A percentile compares a stretch with the other conserved stretches of the same genome.
Conservation (phyloP, 2,329 filamentous ascomycete species). For the Blumeria graminis region DNA sequence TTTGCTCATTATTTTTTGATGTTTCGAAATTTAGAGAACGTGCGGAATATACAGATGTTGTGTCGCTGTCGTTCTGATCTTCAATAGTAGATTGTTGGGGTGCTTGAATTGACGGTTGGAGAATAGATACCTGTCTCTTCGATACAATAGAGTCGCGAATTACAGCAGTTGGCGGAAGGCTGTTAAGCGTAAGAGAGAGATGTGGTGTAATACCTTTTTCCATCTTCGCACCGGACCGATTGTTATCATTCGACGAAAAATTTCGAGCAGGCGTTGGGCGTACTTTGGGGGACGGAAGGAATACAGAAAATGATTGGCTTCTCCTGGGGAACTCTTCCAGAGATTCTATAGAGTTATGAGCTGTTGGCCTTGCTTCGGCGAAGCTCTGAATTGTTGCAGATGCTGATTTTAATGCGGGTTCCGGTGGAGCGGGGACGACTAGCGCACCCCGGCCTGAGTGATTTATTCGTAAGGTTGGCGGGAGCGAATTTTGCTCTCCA, state of each 20-base stretch:
- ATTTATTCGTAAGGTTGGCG: neutral
- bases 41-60: neutral
- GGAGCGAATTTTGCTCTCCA: neutral
- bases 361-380: neutral
- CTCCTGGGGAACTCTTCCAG: neutral
- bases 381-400: constrained; percentile 4
- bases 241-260: neutral
- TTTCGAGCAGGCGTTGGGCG: neutral
- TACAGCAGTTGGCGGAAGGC: constrained; percentile 3
- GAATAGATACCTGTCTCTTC: constrained; percentile 4
- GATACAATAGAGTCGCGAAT: constrained; percentile 4
- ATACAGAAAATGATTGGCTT: neutral
- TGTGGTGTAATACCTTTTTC: neutral
- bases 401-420: constrained; percentile 5
- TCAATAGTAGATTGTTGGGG: neutral
- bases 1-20: neutral
- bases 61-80: neutral
- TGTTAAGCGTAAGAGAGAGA: neutral
- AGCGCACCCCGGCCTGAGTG: neutral
- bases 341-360: neutral
- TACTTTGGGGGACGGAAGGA: neutral
- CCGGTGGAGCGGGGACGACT: constrained; percentile 1
- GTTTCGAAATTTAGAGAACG: neutral
- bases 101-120: neutral
- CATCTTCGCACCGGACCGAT: neutral